phyloP scores from a whole-genome alignment of 345 rosid genomes.

The Eucalyptus marginata region DNA sequence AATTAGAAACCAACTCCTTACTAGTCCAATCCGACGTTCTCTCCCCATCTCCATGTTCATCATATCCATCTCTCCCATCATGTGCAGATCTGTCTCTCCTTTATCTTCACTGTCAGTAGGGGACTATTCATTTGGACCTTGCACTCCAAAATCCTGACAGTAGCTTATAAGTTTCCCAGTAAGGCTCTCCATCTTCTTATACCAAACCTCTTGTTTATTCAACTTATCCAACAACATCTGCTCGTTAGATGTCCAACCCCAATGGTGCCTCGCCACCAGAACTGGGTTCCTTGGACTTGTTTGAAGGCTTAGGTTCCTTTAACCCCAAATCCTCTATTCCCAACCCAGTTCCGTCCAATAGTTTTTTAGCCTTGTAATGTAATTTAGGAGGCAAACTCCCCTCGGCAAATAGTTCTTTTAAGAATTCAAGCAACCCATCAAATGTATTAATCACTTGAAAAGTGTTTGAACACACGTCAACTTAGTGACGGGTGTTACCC shows the following conservation, averaged over 20 bases:
- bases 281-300: background rate
- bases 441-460: background rate
- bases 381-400: background rate
- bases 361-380: background rate
- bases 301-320: background rate
- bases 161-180: background rate
- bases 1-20: no score
- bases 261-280: background rate
- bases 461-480: no score
- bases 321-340: background rate
- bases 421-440: background rate
- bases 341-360: background rate
- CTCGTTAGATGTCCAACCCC: background rate
- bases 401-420: background rate
- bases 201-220: background rate
- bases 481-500: background rate
- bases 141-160: background rate
- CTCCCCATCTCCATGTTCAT: background rate
- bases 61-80: background rate
- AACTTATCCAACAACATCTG: background rate
- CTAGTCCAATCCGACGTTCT: background rate
- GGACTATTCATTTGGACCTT: background rate
- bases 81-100: background rate
- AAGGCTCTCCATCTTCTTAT: background rate
- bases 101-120: background rate